Percentiles rank a stretch among this genome's conserved stretches.
Evolutionary conservation across 2,329 filamentous ascomycete genomes (phyloP).

Genomic region (Fusarium sarcochroum): DNA sequence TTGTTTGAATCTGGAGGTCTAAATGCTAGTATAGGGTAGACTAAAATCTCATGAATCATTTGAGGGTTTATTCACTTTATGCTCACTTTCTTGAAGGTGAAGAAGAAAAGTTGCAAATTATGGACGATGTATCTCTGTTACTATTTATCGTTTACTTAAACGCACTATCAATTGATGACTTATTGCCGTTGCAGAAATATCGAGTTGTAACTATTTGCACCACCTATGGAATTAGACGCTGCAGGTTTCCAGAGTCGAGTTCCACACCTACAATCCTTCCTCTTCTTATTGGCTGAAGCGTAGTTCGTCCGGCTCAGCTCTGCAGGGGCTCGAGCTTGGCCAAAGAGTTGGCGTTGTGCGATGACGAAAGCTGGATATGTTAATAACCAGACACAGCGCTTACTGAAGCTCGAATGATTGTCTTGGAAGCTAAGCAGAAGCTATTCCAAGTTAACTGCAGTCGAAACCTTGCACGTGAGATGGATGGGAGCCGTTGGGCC

Average conservation of each 20-base stretch:
- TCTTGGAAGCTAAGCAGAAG: neutral
- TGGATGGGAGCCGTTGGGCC: neutral
- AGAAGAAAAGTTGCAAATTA: too few species aligned
- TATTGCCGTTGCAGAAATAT: too few species aligned
- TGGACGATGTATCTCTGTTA: too few species aligned
- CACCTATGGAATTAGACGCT: too few species aligned
- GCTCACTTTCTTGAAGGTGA: too few species aligned
- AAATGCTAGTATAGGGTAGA: too few species aligned
- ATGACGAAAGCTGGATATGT: conserved; percentile 38
- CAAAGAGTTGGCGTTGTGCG: conserved; percentile 19
- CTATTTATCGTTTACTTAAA: too few species aligned
- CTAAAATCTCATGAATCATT: too few species aligned
- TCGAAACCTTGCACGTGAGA: neutral
- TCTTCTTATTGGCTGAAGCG: conserved; percentile 20
- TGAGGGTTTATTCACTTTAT: too few species aligned
- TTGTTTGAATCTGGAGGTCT: too few species aligned
- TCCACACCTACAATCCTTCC: neutral
- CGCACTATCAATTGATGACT: too few species aligned
- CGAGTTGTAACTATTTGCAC: too few species aligned
- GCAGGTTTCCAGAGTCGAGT: neutral
- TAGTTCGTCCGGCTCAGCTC: conserved; percentile 29
- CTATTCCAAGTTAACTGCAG: neutral
- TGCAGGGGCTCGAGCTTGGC: conserved; percentile 30
- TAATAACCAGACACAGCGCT: neutral
- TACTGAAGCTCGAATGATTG: conserved; percentile 10